phyloP scores from a whole-genome alignment of 2,329 filamentous ascomycete species.

The Ophiostoma tasmaniense region DNA sequence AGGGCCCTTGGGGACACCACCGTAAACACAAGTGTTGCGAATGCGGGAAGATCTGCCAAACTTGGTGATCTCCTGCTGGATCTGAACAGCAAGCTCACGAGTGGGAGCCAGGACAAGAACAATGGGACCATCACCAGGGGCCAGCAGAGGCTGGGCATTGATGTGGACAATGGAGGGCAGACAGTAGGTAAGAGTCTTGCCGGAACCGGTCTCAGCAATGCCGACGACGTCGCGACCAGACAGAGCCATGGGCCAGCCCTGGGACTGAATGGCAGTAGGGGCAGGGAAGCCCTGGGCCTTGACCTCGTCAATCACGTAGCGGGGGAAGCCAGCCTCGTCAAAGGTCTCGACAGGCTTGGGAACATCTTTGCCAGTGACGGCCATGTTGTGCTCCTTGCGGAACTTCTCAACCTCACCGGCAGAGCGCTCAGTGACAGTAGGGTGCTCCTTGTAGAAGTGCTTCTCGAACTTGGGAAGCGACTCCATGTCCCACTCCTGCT shows the following conservation, averaged over 20 bases:
- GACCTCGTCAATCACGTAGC: slow-evolving; percentile 96
- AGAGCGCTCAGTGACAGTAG: slow-evolving; percentile 65
- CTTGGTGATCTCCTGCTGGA: slow-evolving; percentile 97
- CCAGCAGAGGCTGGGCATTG: slow-evolving; percentile 94
- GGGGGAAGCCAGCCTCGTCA: slow-evolving; percentile 93
- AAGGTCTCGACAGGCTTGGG: slow-evolving; percentile 95
- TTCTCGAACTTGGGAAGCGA: slow-evolving; percentile 95
- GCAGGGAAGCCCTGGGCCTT: slow-evolving; percentile 94
- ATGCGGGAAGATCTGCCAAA: slow-evolving; percentile 97
- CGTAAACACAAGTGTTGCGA: slow-evolving; percentile 97
- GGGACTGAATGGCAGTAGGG: slow-evolving; percentile 93
- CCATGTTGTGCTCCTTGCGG: slow-evolving; percentile 76
- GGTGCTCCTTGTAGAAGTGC: slow-evolving; percentile 96
- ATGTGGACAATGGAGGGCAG: slow-evolving; percentile 98
- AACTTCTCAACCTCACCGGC: slow-evolving; percentile 78
- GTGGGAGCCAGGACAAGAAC: slow-evolving; percentile 93
- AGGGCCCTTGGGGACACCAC: slow-evolving; percentile 94
- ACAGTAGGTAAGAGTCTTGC: slow-evolving; percentile 98
- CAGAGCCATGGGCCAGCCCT: slow-evolving; percentile 98
- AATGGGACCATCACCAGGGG: slow-evolving; percentile 91
- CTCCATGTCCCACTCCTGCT: slow-evolving; percentile 71
- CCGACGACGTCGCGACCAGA: slow-evolving; percentile 96
- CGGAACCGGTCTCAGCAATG: slow-evolving; percentile 98
- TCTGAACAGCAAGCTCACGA: slow-evolving; percentile 95
- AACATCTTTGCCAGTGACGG: slow-evolving; percentile 68